Evolutionary conservation across 495 filamentous ascomycete species (phyloP).

Genomic region (Tuber borchii): DNA sequence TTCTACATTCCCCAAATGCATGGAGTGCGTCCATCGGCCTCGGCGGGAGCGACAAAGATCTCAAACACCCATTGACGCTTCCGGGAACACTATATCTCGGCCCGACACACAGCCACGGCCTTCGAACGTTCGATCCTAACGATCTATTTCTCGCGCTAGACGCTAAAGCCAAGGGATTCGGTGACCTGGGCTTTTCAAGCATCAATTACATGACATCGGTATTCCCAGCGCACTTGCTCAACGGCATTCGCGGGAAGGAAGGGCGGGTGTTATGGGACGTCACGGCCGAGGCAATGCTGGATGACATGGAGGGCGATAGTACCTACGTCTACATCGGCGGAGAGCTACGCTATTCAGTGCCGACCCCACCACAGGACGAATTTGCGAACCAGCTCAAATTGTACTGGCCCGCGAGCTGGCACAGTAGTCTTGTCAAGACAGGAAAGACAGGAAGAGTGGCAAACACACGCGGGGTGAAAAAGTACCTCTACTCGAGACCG

Average conservation of each 20-base stretch:
- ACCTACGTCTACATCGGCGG: neutral
- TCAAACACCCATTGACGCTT: neutral
- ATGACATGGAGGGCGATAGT: neutral
- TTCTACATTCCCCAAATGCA: neutral
- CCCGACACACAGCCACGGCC: neutral
- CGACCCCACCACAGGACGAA: neutral
- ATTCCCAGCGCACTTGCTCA: neutral
- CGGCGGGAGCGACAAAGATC: neutral
- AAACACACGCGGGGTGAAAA: conserved; percentile 1
- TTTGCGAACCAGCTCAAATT: neutral
- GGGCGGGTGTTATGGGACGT: conserved; percentile 2
- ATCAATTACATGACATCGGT: conserved; percentile 4
- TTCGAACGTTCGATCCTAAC: neutral
- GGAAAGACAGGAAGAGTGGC: neutral
- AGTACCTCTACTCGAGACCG: conserved; percentile 3
- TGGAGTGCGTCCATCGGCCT: conserved; percentile 1
- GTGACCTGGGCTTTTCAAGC: neutral
- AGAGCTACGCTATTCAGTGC: neutral
- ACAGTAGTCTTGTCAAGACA: neutral
- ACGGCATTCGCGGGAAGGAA: neutral
- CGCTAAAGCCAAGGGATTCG: neutral
- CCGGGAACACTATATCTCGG: neutral
- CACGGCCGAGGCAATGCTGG: neutral
- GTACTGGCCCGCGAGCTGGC: neutral
- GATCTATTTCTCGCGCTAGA: neutral